Evolutionary conservation across 495 filamentous ascomycete species (phyloP).

Genomic region (Barbatosphaeria neglecta): DNA sequence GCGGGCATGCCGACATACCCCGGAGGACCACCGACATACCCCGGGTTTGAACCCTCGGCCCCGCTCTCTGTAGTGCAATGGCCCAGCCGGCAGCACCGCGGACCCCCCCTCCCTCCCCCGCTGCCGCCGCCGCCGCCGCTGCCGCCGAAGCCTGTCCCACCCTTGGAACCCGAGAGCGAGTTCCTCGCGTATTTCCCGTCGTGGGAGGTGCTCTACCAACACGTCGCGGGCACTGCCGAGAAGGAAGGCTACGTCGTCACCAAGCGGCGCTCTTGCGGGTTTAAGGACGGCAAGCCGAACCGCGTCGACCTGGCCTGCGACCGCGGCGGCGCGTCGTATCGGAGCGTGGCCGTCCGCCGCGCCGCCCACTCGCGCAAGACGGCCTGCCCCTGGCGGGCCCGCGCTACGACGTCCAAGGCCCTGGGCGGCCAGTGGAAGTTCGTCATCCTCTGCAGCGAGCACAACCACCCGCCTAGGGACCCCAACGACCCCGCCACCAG

Average conservation of each 20-base stretch:
- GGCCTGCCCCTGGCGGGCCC: background rate
- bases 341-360: background rate
- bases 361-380: background rate
- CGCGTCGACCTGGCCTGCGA: background rate
- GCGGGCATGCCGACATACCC: no score
- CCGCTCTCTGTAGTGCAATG: no score
- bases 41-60: no score
- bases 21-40: no score
- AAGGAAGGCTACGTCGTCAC: background rate
- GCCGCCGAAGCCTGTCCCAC: background rate
- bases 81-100: no score
- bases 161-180: background rate
- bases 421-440: slow-evolving; percentile 1
- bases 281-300: background rate
- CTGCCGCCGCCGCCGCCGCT: background rate
- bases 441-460: background rate
- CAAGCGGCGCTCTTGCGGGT: background rate
- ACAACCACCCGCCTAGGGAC: background rate
- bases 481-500: background rate
- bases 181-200: background rate
- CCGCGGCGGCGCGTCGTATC: background rate
- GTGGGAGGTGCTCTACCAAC: background rate
- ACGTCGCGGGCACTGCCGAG: background rate
- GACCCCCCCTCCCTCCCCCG: no score
- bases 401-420: background rate